Evolutionary conservation across 345 rosid species (phyloP), one percentile per base, ranked within the genome.

Genomic region (Gossypium australe): DNA sequence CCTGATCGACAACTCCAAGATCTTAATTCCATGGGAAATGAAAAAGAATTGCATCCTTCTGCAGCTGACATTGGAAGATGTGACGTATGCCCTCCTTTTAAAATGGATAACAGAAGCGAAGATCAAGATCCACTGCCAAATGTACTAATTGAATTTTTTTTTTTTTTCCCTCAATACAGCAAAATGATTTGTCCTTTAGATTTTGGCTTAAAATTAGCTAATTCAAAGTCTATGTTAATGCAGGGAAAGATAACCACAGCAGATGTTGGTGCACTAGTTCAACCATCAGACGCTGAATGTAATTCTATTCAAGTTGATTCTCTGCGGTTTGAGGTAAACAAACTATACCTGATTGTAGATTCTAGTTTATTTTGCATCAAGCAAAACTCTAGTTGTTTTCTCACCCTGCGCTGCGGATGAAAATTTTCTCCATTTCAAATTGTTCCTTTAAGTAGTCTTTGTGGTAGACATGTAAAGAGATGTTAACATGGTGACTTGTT

Each of bases 271-370:
- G 78, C 38, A 75, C 58, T 67, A 65, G 60, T 67, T 80, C 74
- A 75, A 81, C 82, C 81, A 72, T 68, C 73, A 75, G 83, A 84
- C 73, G 82, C 72, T 74, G 78, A 67, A 65, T 64, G 75, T 73
- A 76, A 18, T 79, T 82, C 84, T 24, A 77, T 75, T 63, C 75
- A 81, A 43, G 76, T 80, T 17, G 74, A 83, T 80, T 86, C 81
- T 76, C 83, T 92, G 72, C 88, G 92, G 76, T 90, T 91, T 85
- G 97, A 94, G 97, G 98, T 94, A 89, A 73, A 70, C 55, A 22
- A 59, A 60, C 43, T 11, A 55, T 57, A 74, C 47, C 27, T 72
- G 29, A 16, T 24, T 59, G 27, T 52, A 29, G 51, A 47, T 10
- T 53, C 22, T 70, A 34, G 11, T 34, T 34, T 52, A 34, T 34